Conservation (phyloP, 2,329 filamentous ascomycete genomes). For the Monosporascus sp. region DNA sequence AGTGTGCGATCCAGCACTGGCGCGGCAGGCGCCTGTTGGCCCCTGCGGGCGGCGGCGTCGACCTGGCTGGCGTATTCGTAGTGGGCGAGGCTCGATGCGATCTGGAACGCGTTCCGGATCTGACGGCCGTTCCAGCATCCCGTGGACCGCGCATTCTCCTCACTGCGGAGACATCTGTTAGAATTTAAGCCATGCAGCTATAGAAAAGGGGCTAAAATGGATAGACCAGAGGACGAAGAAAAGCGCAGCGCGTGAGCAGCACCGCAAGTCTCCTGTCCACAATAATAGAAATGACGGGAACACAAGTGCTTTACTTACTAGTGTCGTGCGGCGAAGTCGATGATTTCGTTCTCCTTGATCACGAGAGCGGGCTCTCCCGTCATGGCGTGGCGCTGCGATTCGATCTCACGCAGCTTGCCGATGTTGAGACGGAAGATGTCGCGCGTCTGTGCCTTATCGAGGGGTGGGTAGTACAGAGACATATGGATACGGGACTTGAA, state of each 20-base stretch:
- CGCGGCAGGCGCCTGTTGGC: slow-evolving; percentile 28
- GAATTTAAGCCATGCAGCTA: too few relatives aligned
- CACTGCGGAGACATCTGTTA: neutral
- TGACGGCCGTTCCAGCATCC: slow-evolving; percentile 29
- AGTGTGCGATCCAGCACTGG: slow-evolving; percentile 31
- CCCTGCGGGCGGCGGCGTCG: slow-evolving; percentile 24
- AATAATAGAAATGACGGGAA: too few relatives aligned
- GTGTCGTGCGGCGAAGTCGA: slow-evolving; percentile 31
- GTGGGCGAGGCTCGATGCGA: slow-evolving; percentile 31
- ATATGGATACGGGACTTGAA: slow-evolving; percentile 37
- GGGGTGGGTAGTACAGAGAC: slow-evolving; percentile 30
- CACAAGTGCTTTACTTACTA: slow-evolving; percentile 11
- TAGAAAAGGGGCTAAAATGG: too few relatives aligned
- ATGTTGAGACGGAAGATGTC: slow-evolving; percentile 38
- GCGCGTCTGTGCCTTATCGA: slow-evolving; percentile 31
- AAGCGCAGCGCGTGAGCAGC: too few relatives aligned
- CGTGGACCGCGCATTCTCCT: slow-evolving; percentile 18
- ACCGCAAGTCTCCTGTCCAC: too few relatives aligned
- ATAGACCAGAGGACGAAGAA: too few relatives aligned
- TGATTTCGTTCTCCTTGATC: slow-evolving; percentile 29
- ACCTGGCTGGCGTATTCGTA: slow-evolving; percentile 27
- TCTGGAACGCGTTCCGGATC: slow-evolving; percentile 30
- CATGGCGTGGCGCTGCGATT: slow-evolving; percentile 28
- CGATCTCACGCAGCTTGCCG: slow-evolving; percentile 30
- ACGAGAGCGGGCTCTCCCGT: slow-evolving; percentile 29